phyloP scores from a whole-genome alignment of 331 rosid genomes.

The Pyracantha coccinea region DNA sequence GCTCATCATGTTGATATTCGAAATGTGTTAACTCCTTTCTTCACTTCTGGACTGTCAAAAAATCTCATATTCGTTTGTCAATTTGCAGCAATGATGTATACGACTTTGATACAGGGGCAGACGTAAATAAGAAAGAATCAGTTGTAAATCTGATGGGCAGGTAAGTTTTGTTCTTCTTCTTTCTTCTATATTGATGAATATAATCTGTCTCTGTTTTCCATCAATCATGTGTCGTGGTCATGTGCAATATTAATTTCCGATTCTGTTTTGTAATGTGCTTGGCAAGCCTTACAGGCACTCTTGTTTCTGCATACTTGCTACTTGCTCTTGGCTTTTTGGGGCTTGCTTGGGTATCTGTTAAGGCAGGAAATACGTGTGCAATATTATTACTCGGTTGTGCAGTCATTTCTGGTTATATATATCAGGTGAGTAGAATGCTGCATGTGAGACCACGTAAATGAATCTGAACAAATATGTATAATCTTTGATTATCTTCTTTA shows the following conservation, averaged over 20 bases:
- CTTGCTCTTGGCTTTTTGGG: constrained; percentile 72
- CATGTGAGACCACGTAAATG: background rate
- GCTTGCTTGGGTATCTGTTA: constrained; percentile 51
- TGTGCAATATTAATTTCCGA: constrained; percentile 8
- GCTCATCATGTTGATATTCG: background rate
- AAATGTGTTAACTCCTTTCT: background rate
- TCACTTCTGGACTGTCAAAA: background rate
- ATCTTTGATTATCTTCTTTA: background rate
- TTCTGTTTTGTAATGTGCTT: constrained; percentile 19
- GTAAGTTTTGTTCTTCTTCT: constrained; percentile 33
- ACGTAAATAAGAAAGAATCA: constrained; percentile 74
- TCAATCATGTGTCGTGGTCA: background rate
- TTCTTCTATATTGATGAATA: background rate
- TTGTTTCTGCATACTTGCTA: constrained; percentile 47
- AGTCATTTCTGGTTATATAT: constrained; percentile 62
- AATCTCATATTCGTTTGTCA: background rate
- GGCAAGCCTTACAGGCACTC: constrained; percentile 66
- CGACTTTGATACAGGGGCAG: constrained; percentile 89
- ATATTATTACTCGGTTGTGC: constrained; percentile 57
- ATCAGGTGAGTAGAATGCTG: constrained; percentile 44
- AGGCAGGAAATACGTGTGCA: constrained; percentile 52
- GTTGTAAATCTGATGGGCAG: constrained; percentile 72
- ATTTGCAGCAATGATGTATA: constrained; percentile 82
- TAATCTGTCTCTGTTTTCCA: background rate
- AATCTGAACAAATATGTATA: background rate